A percentile compares a stretch with the other conserved stretches of the same genome.
phyloP scores from a whole-genome alignment of 108 stramenopile genomes.

The Pseudonitzschia multiseries region DNA sequence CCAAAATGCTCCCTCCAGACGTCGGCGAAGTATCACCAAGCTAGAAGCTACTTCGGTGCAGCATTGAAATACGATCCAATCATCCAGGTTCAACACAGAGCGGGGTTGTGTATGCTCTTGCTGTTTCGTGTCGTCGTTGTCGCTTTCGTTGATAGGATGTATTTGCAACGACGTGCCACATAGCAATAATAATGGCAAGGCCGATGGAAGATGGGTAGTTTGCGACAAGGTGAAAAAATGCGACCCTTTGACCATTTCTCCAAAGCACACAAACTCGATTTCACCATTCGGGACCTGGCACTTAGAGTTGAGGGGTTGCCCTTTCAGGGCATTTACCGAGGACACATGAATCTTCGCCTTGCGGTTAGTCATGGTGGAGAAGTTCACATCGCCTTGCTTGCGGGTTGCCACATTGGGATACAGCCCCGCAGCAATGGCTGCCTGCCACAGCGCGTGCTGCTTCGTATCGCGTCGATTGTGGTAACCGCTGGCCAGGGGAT shows the following conservation, averaged over 20 bases:
- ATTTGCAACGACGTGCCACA: slow-evolving; percentile 59
- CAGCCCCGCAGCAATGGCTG: slow-evolving; percentile 66
- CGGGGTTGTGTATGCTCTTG: too few species aligned
- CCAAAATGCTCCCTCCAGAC: slow-evolving; percentile 56
- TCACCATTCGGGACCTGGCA: slow-evolving; percentile 54
- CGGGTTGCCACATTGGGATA: slow-evolving; percentile 76
- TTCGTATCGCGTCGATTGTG: slow-evolving; percentile 60
- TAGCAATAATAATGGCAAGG: slow-evolving; percentile 63
- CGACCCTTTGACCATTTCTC: slow-evolving; percentile 67
- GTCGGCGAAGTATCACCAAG: slow-evolving; percentile 58
- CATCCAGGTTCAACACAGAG: slow-evolving; percentile 59
- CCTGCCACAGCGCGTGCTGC: slow-evolving; percentile 50
- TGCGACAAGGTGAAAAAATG: slow-evolving; percentile 60
- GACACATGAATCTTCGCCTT: slow-evolving; percentile 74
- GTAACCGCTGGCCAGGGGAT: slow-evolving; percentile 28
- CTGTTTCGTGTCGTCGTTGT: too few species aligned
- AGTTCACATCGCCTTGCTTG: slow-evolving; percentile 62
- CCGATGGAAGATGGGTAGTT: slow-evolving; percentile 62
- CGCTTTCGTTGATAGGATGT: slow-evolving; percentile 36
- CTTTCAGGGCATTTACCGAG: slow-evolving; percentile 69
- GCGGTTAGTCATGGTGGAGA: slow-evolving; percentile 65
- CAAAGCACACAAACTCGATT: slow-evolving; percentile 69
- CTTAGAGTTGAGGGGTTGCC: slow-evolving; percentile 54
- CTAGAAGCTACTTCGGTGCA: slow-evolving; percentile 36
- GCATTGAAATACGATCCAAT: slow-evolving; percentile 69